Evolutionary conservation across 2,329 filamentous ascomycete genomes (phyloP).

Genomic region (Cladosporium austrohemisphaericum): DNA sequence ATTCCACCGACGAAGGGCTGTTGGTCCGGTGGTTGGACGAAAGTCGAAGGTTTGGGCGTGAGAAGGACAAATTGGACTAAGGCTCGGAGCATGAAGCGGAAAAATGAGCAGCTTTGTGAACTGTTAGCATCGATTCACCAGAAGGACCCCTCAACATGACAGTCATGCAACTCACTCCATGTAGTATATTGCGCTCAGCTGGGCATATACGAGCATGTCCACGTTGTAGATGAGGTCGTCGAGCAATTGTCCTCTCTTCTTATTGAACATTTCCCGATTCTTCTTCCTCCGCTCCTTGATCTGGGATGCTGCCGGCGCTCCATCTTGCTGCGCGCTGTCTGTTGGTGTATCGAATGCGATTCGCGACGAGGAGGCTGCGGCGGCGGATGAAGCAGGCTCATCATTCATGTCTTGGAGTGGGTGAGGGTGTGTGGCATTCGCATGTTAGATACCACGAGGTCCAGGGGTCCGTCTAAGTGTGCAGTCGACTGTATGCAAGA

Average conservation of each 20-base stretch:
- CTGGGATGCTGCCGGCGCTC: constrained; percentile 21
- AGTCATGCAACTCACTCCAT: constrained; percentile 51
- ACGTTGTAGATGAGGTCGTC: constrained; percentile 55
- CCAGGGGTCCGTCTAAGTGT: background rate
- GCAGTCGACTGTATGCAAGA: background rate
- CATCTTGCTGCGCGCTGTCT: constrained; percentile 12
- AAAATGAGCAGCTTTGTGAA: constrained; percentile 50
- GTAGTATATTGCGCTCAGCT: constrained; percentile 60
- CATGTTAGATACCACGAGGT: background rate
- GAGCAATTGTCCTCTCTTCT: constrained; percentile 46
- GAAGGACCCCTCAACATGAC: too few species aligned
- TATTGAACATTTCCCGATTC: constrained; percentile 35
- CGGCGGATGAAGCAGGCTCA: constrained; percentile 33
- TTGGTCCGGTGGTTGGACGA: constrained; percentile 45
- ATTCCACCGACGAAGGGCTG: constrained; percentile 54
- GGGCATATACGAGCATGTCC: constrained; percentile 58
- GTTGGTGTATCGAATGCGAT: constrained; percentile 16
- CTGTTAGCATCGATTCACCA: constrained; percentile 26
- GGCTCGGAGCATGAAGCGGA: constrained; percentile 54
- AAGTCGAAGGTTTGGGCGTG: constrained; percentile 55
- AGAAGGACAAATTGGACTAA: constrained; percentile 56
- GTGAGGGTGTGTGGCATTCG: constrained; percentile 5
- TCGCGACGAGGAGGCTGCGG: constrained; percentile 20
- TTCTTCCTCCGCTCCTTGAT: constrained; percentile 26
- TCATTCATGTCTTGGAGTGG: constrained; percentile 35